phyloP scores from a whole-genome alignment of 2,329 filamentous ascomycete species.

The Aspergillus sp. region DNA sequence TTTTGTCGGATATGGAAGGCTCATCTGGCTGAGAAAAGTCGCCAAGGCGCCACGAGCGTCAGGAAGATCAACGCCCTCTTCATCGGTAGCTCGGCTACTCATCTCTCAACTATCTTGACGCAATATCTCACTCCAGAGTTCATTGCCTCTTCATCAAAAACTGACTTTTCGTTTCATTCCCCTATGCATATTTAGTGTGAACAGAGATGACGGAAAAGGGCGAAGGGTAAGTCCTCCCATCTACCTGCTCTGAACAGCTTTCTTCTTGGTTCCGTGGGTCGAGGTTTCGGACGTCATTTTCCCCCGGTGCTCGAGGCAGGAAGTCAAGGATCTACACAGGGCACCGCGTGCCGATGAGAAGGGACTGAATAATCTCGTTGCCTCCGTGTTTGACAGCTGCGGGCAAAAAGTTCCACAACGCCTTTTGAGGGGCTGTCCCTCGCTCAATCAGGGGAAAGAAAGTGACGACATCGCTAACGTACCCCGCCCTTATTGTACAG shows the following conservation, averaged over 20 bases:
- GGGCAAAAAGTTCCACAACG: not conserved
- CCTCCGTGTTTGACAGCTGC: not conserved
- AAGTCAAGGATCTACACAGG: not conserved
- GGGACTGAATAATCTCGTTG: not conserved
- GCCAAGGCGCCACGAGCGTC: slow-evolving; percentile 19
- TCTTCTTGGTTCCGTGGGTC: slow-evolving; percentile 28
- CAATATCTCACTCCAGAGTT: not conserved
- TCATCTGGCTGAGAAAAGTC: slow-evolving; percentile 3
- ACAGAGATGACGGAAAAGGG: slow-evolving; percentile 36
- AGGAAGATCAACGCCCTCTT: slow-evolving; percentile 6
- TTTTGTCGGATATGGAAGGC: slow-evolving; percentile 6
- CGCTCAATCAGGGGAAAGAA: not conserved
- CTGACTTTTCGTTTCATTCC: not conserved
- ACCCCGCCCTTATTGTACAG: slow-evolving; percentile 36
- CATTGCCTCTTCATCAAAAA: not conserved
- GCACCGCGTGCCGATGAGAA: no score
- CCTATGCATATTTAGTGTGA: slow-evolving; percentile 15
- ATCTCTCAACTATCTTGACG: slow-evolving; percentile 1
- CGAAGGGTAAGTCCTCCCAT: slow-evolving; percentile 33
- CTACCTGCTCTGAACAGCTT: slow-evolving; percentile 7
- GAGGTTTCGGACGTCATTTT: not conserved
- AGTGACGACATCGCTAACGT: slow-evolving; percentile 31
- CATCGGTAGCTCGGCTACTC: not conserved
- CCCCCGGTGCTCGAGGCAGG: slow-evolving; percentile 1
- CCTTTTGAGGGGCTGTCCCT: not conserved